Base-by-base conservation (phyloP, 176 grass and related monocot genomes). In the Microstegium vimineum region DNA sequence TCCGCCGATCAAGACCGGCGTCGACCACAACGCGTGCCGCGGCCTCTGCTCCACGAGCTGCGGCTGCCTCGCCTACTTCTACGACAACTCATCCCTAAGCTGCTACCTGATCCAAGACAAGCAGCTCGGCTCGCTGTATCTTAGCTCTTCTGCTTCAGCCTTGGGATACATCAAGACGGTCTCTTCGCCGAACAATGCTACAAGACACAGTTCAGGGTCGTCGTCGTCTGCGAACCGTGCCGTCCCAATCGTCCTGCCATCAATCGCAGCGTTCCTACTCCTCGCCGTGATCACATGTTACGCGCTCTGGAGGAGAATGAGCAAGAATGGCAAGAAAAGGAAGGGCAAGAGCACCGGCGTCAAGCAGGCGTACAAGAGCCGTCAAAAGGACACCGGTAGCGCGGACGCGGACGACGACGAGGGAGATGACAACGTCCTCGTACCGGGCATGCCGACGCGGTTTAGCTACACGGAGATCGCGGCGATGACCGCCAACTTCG, bases 371-470 rank as follows among this genome's bases (percentile, higher is more conserved):
- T 16, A 87, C 38, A 20, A 72, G 18, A 86, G 88, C 35, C 80
- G 74, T 37, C 87, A 81, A 18, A 92, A 92, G 68, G 70, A 62
- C 16, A 49, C 37, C 3, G 43, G 45, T 14, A 72, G 82, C 32
- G 65, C 73, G 0, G 86, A 84, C 49, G n/a, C n/a, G n/a, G 83
- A 89, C 31, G 84, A 87, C 26, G 74, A 78, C 49, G 83, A 68
- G 2, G 5, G 74, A 2, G 89, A 56, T 22, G 66, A 28, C 13
- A 81, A 94, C 60, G 51, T 93, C 27, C 25, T 77, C 46, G 91
- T 98, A 22, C 92, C 89, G 23, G 90, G 92, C 40, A 64, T 98
- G 66, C 95, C 95, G 38, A 69, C 88, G 27, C 65, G 92, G 81
- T 98, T 95, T 28, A 88, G 59, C 81, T 98, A 90, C 42, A 42